phyloP scores from a whole-genome alignment of 2,329 filamentous ascomycete genomes.

The Alternaria arbusti region DNA sequence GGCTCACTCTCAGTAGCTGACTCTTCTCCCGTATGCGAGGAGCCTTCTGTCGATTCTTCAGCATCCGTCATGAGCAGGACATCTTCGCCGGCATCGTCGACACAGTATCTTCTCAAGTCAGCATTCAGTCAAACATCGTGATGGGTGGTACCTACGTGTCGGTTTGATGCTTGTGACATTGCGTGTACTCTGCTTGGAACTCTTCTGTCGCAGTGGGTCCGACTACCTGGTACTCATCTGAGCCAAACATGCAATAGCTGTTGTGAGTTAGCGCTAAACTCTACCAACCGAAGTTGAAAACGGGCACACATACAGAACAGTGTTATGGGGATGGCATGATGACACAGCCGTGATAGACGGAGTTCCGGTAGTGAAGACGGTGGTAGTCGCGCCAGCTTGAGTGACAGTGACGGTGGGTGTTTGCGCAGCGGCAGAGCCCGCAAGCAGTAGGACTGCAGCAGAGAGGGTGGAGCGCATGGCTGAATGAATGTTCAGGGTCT shows the following conservation, averaged over 20 bases:
- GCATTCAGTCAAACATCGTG: not conserved
- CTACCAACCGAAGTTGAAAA: not conserved
- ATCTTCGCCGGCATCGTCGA: slow-evolving; percentile 66
- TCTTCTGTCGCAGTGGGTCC: slow-evolving; percentile 62
- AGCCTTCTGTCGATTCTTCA: slow-evolving; percentile 21
- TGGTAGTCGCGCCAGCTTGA: slow-evolving; percentile 3
- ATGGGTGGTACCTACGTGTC: slow-evolving; percentile 57
- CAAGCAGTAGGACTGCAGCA: slow-evolving; percentile 11
- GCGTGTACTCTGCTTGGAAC: slow-evolving; percentile 67
- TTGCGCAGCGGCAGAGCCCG: slow-evolving; percentile 23
- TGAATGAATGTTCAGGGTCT: slow-evolving; percentile 20
- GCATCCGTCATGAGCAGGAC: slow-evolving; percentile 60
- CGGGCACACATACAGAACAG: slow-evolving; percentile 48
- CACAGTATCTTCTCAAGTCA: slow-evolving; percentile 61
- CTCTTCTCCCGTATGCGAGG: slow-evolving; percentile 23
- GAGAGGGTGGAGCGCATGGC: not conserved
- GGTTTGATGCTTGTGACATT: slow-evolving; percentile 67
- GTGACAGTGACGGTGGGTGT: slow-evolving; percentile 13
- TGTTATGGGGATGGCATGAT: slow-evolving; percentile 59
- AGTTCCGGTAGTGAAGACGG: slow-evolving; percentile 5
- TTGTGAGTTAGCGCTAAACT: slow-evolving; percentile 14
- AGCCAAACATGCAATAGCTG: slow-evolving; percentile 55
- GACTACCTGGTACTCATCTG: slow-evolving; percentile 53
- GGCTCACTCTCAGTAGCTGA: slow-evolving; percentile 14
- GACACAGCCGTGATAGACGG: slow-evolving; percentile 56